Base-by-base conservation (phyloP, 305 asterid species). In the Plantago coronopus region DNA sequence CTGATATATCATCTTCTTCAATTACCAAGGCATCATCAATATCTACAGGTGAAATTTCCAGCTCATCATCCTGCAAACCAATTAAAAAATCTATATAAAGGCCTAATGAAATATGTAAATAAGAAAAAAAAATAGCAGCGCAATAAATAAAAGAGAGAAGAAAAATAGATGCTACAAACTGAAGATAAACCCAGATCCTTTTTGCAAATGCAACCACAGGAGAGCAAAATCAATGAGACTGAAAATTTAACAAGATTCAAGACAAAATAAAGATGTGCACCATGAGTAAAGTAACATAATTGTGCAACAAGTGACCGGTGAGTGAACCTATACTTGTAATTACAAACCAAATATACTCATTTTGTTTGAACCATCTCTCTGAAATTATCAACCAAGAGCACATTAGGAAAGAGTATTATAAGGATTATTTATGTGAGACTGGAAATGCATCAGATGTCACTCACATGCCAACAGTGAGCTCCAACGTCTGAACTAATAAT, bases 1-100 rank as follows among this genome's bases (percentile, higher is more conserved):
- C 95, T 13, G 97, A 94, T 22, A 94, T 75, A 70, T 94, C 97
- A 63, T 90, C 99, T 74, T 90, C 96, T 75, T 90, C 97, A 76
- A 94, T 94, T 74, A 94, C 94, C 85, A 88, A 79, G 50, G 95
- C 88, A 48, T 88, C 96, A 49, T 90, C 96, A 68, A 88, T 75
- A 70, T 84, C 98, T 34, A 84, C 86, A 46, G 95, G 95, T 44
- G 96, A 84, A 57, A 82, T 81, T 64, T 81, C 95, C 76, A 94
- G 74, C 55, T 88, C 99, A 57, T 90, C 97, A 68, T 88, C 99
- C 99, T 94, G 85, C 74, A 69, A 69, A 27, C 16, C 64, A 46
- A 22, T 53, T 68, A 61, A 64, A 61, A 40, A 58, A 25, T 3
- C 27, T 0, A 57, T 23, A 21, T 29, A 49, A 22, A 22, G 29